Evolutionary conservation across 192 early-diverging fungal genomes (phyloP).

Genomic region (Coemansia sp.): DNA sequence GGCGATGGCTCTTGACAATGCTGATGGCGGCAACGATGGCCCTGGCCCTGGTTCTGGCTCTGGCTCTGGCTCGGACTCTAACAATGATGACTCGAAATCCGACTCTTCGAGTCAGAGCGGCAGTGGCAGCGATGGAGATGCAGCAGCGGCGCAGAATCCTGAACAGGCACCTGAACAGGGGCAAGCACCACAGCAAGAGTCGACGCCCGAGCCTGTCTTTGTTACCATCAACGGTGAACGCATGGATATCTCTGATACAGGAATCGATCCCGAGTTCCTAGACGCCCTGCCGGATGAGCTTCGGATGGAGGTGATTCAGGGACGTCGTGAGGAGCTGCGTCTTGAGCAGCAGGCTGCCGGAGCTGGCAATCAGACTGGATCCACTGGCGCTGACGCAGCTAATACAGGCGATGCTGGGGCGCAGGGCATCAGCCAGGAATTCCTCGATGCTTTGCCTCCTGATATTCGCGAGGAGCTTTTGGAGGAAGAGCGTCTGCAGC

Average conservation of each 20-base stretch:
- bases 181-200: slow-evolving; percentile 22
- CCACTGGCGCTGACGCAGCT: slow-evolving; percentile 39
- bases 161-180: no score
- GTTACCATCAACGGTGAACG: slow-evolving; percentile 76
- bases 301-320: slow-evolving; percentile 86
- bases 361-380: neutral
- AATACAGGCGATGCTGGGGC: neutral
- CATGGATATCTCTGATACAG: slow-evolving; percentile 90
- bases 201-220: slow-evolving; percentile 34
- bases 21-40: slow-evolving; percentile 5
- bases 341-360: slow-evolving; percentile 18
- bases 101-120: neutral
- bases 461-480: slow-evolving; percentile 90
- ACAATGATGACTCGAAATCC: neutral
- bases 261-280: slow-evolving; percentile 92
- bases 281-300: slow-evolving; percentile 93
- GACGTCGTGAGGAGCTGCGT: slow-evolving; percentile 67
- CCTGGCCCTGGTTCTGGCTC: slow-evolving; percentile 4
- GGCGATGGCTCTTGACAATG: neutral
- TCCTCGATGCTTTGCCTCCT: slow-evolving; percentile 86
- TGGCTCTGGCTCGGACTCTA: neutral
- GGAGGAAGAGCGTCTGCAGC: slow-evolving; percentile 68
- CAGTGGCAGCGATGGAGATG: slow-evolving; percentile 14
- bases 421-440: slow-evolving; percentile 70
- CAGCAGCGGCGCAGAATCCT: slow-evolving; percentile 17